These are phyloP conservation scores for Hymenoscyphus repandus DNA, from an alignment of 2,329 filamentous ascomycete genomes.

Conservation along the genomic window DNA sequence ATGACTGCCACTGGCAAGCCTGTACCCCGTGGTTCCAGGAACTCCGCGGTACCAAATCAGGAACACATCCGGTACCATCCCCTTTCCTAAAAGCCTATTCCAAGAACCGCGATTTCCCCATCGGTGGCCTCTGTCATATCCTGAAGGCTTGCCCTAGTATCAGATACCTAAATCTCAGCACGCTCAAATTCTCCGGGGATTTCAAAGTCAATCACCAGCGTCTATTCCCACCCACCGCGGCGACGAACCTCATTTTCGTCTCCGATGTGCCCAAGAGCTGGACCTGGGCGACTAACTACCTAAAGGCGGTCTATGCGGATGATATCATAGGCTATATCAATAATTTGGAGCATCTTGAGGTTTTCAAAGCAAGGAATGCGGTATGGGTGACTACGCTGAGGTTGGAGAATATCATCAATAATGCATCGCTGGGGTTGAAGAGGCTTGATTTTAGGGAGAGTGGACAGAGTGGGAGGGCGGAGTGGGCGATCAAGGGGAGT, in stretches of 20 bases:
- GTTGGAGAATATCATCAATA: slow-evolving; percentile 1
- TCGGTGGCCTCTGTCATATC: slow-evolving; percentile 22
- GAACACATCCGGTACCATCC: slow-evolving; percentile 17
- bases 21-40: neutral
- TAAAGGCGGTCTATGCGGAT: slow-evolving; percentile 12
- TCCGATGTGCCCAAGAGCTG: slow-evolving; percentile 13
- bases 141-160: slow-evolving; percentile 18
- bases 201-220: slow-evolving; percentile 4
- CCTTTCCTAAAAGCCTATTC: slow-evolving; percentile 16
- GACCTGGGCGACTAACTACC: slow-evolving; percentile 9
- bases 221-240: neutral
- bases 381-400: slow-evolving; percentile 14
- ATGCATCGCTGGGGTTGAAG: slow-evolving; percentile 5
- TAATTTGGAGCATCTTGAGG: slow-evolving; percentile 11
- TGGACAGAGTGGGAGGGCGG: slow-evolving; percentile 14
- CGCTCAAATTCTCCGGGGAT: slow-evolving; percentile 17
- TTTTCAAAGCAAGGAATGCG: slow-evolving; percentile 11
- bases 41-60: neutral
- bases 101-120: slow-evolving; percentile 18
- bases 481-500: slow-evolving; percentile 18
- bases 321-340: slow-evolving; percentile 13
- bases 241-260: slow-evolving; percentile 3
- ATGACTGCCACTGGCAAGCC: slow-evolving; percentile 7
- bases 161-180: slow-evolving; percentile 17
- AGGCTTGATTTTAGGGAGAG: slow-evolving; percentile 19